Evolutionary conservation across 192 early-diverging fungal genomes (phyloP), one percentile per base, ranked within the genome.

Genomic region (Coemansia sp.): DNA sequence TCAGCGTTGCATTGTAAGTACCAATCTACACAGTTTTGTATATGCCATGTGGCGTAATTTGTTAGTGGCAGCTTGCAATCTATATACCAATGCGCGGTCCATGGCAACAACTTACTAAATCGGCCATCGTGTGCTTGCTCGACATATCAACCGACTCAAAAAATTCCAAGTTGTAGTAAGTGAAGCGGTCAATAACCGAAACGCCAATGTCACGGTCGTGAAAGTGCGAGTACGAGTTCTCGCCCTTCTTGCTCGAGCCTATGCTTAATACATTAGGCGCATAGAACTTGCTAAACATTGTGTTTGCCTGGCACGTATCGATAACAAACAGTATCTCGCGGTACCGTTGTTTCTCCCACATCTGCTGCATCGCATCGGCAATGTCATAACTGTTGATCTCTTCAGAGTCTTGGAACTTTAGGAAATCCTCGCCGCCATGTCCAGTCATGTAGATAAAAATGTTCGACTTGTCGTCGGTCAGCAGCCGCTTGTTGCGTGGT

Each of bases 371-470:
- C 17, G 97, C 93, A 71, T 97, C 95, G 5, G 94, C 94, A 35
- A 99, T 80, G 83, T 99, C 97, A 61, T 95, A 91, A 39, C 90
- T 90, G 61, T 93, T 91, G 59, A 99, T 92, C 75, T 99, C 97
- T 74, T 99, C 97, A 27, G 91, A 88, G 77, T 99, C 97, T 72
- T 98, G 97, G 77, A 99, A 98, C 81, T 99, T 99, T 64, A 99
- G 74, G 69, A 99, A 98, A 65, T 96, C 97, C 69, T 98, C 93
- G 49, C 97, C 97, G 19, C 97, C 97, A 73, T 99, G 95, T 0
- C 97, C 97, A 12, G 97, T 99, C 95, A 99, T 97, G 69, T 92
- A 99, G 9, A 99, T 90, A 17, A 99, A 84, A 7, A 99, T 87
- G 71, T 98, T 98, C 61, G 92, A 94, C 39, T 95, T 87, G 68